These are phyloP conservation scores for Coelastrella sp. DNA, from an alignment of 139 green algal species.

Conservation along the genomic window DNA sequence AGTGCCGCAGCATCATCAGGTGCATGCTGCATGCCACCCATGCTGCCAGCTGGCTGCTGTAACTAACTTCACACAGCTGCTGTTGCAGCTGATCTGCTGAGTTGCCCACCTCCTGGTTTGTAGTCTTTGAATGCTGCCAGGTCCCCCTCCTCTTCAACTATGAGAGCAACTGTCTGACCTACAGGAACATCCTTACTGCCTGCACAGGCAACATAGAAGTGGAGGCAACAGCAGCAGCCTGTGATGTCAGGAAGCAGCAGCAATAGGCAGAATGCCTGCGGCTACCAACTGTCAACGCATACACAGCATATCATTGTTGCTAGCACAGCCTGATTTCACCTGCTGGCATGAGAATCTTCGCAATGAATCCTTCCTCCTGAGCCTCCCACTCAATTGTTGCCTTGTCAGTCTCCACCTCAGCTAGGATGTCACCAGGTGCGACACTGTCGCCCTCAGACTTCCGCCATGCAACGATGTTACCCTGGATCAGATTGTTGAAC, in stretches of 20 bases:
- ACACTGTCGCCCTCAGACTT: conserved; percentile 71
- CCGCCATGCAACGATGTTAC: conserved; percentile 88
- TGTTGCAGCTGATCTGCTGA: neutral
- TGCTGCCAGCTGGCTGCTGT: no score
- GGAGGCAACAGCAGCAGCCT: no score
- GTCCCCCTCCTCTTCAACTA: conserved; percentile 86
- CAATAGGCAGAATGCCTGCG: neutral
- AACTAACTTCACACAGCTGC: neutral
- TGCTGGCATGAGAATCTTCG: conserved; percentile 64
- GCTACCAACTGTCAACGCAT: no score
- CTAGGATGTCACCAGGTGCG: conserved; percentile 69
- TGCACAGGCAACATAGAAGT: conserved; percentile 45
- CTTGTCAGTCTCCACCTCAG: conserved; percentile 98
- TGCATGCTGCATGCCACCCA: no score
- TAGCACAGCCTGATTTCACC: neutral
- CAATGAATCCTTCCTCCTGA: conserved; percentile 70
- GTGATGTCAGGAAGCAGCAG: neutral
- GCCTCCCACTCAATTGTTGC: conserved; percentile 79
- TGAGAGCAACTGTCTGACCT: conserved; percentile 69
- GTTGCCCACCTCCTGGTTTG: conserved; percentile 28
- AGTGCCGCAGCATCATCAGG: no score
- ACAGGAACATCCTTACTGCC: conserved; percentile 74
- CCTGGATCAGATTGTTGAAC: conserved; percentile 52
- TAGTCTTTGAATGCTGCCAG: conserved; percentile 83
- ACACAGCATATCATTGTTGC: no score